Conservation (phyloP, 176 grass and related monocot genomes). For the Juncus effusus region DNA sequence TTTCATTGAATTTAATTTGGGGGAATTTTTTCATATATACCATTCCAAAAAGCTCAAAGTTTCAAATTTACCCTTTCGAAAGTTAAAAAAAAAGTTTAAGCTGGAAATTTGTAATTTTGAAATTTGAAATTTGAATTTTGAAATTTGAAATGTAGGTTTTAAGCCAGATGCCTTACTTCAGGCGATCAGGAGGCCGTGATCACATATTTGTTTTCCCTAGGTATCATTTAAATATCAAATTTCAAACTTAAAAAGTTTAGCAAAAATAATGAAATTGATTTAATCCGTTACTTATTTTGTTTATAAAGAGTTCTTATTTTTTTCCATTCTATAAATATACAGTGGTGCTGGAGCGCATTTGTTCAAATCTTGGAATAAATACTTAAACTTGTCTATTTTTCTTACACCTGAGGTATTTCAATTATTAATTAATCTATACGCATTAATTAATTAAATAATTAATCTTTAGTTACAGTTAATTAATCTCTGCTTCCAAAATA, state of each 20-base stretch:
- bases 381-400: conserved; percentile 88
- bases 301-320: not conserved
- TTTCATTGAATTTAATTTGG: not conserved
- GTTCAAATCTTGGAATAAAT: conserved; percentile 75
- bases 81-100: no score
- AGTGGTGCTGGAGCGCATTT: conserved; percentile 93
- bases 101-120: no score
- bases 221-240: conserved; percentile 33
- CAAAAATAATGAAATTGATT: not conserved
- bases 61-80: no score
- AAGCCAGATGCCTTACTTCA: conserved; percentile 92
- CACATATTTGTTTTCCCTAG: conserved; percentile 99
- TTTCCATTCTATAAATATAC: conserved; percentile 17
- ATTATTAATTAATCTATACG: not conserved
- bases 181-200: conserved; percentile 76
- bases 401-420: conserved; percentile 85
- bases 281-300: not conserved
- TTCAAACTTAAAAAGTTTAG: not conserved
- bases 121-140: conserved; percentile 8
- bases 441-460: no score
- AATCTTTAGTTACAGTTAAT: no score
- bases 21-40: not conserved
- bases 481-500: no score
- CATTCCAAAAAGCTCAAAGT: not conserved
- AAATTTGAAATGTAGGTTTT: conserved; percentile 51